Evolutionary conservation across 2,329 filamentous ascomycete species (phyloP).

Genomic region (Fusarium guadeloupense): DNA sequence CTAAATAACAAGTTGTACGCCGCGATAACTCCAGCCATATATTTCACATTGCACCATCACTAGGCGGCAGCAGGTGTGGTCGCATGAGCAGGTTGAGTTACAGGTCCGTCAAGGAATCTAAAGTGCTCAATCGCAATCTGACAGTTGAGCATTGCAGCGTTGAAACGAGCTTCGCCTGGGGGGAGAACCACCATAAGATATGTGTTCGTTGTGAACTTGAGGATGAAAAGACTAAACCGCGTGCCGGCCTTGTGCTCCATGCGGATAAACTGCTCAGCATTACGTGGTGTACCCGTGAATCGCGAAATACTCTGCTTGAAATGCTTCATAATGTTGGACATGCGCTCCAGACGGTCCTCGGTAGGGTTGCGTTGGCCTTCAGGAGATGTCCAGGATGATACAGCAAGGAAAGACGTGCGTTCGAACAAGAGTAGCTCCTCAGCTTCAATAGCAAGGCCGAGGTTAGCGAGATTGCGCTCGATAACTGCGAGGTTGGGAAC

Average conservation of each 20-base stretch:
- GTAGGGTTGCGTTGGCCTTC: constrained; percentile 84
- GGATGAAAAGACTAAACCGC: constrained; percentile 91
- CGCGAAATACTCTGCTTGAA: constrained; percentile 88
- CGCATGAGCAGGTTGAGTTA: constrained; percentile 25
- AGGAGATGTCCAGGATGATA: constrained; percentile 87
- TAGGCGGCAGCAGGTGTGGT: constrained; percentile 15
- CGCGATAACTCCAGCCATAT: neutral
- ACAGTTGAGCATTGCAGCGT: constrained; percentile 89
- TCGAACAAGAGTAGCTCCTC: constrained; percentile 96
- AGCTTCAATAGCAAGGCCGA: constrained; percentile 87
- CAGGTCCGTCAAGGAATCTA: constrained; percentile 67
- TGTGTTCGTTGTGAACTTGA: constrained; percentile 96
- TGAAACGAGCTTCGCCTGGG: constrained; percentile 90
- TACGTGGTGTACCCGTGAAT: constrained; percentile 82
- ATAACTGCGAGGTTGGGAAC: constrained; percentile 94
- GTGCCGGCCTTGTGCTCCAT: constrained; percentile 81
- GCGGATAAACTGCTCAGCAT: constrained; percentile 81
- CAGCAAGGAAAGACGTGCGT: constrained; percentile 92
- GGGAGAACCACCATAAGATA: constrained; percentile 94
- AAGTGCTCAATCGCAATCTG: constrained; percentile 87
- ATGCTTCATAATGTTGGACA: constrained; percentile 97
- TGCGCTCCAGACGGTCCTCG: constrained; percentile 89
- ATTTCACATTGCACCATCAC: neutral
- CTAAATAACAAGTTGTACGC: constrained; percentile 20
- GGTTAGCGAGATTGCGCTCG: constrained; percentile 82